These are phyloP conservation scores for Linum tenue DNA, from an alignment of 345 rosid species.

Conservation along the genomic window DNA sequence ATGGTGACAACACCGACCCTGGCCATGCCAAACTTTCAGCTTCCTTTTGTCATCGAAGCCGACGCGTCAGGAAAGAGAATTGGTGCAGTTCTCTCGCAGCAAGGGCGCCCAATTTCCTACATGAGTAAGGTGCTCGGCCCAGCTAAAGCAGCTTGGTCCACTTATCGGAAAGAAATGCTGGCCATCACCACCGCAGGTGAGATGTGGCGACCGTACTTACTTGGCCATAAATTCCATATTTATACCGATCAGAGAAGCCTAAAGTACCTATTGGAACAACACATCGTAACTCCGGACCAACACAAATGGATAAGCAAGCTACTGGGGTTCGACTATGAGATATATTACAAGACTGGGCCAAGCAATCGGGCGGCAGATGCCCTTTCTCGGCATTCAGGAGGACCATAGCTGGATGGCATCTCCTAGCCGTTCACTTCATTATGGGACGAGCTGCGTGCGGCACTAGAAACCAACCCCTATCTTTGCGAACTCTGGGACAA, in stretches of 20 bases:
- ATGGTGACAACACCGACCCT: background rate
- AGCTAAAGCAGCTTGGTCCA: background rate
- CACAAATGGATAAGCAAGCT: background rate
- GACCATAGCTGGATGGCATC: background rate
- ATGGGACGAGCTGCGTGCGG: background rate
- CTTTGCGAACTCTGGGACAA: no score
- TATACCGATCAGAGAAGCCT: no score
- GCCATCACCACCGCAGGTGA: background rate
- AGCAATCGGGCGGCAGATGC: no score
- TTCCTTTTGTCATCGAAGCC: no score
- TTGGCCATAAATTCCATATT: no score
- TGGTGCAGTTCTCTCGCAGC: background rate
- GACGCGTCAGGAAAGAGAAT: background rate
- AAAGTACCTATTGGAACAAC: no score
- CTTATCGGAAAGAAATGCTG: background rate
- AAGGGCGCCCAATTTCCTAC: background rate
- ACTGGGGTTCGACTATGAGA: background rate
- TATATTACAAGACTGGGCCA: no score
- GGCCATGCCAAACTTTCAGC: background rate
- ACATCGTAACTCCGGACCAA: background rate
- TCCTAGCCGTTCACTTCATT: background rate
- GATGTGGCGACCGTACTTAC: background rate
- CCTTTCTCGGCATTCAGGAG: no score
- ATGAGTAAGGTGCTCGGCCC: background rate
- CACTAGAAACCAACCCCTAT: no score